Base-by-base conservation (phyloP, 371 early-diverging fungal species). In the Blyttiomyces sp. region DNA sequence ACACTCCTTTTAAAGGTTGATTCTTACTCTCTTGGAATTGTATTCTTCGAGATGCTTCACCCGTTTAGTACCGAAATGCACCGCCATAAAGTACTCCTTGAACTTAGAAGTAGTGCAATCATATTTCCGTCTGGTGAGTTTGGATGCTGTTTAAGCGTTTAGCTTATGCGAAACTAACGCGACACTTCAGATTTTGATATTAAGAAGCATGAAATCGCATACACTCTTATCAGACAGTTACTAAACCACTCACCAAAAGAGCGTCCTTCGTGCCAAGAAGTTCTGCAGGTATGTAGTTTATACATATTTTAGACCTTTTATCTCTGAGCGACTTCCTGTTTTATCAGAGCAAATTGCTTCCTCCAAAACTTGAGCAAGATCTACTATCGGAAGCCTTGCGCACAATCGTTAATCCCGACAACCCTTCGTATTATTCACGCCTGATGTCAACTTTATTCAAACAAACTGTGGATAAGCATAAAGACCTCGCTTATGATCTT, bases 401-500 rank as follows among this genome's bases (percentile, higher is more conserved):
- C 17, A 89, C 89, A 16, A 91, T 96, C 60, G 90, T 92, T 44
- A 90, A 91, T 51, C 92, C 92, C 17, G 86, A 88, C 63, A 92
- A 77, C 43, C 72, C 92, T 17, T 86, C 90, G 0, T 92, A 95
- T 66, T 95, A 91, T 62, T 79, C 85, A 34, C 80, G 87, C 27
- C 78, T 96, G 28, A 86, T 96, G 80, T 75, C 81, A 0, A 83
- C 92, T 17, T 76, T 96, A 65, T 95, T 95, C 63, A 80, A 82
- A 0, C 89, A 89, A 62, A 75, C 80, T 1, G 76, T 87, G 0
- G 91, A 92, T 74, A 77, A 83, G 60, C 92, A 91, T 66, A 92
- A 90, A 57, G 96, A 94, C 56, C 88, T 89, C 59, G 87, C 93
- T 0, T 96, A 88, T 63, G 97, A 96, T 57, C 90, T 86, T 63